Base-by-base conservation (phyloP, 2,329 filamentous ascomycete genomes). In the Clonostachys rosea region DNA sequence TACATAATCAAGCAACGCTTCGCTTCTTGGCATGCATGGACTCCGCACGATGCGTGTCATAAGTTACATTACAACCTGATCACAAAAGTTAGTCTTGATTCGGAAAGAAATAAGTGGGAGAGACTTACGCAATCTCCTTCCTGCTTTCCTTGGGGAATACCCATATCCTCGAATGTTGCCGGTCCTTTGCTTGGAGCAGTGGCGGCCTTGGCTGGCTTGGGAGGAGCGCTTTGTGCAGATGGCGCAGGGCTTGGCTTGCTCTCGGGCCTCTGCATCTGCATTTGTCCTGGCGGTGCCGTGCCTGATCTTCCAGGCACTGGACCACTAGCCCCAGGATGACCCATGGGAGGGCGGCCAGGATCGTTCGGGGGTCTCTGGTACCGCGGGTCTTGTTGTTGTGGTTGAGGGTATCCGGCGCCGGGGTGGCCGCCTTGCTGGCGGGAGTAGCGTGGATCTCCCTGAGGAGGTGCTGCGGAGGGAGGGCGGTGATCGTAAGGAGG, bases 81-180 rank as follows among this genome's bases (percentile, higher is more conserved):
- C 9, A 12, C n/a, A 11, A 16, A 9, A 34, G 37, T 46, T 46
- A 46, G 44, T 35, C 13, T 33, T 10, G 11, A 42, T 24, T 20
- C 9, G 24, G 24, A 10, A 24, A 40, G 35, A 40, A 24, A 2
- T n/a, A 20, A 30, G 43, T 14, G 18, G 34, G 34, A 35, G 11
- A 43, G 12, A 77, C 79, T 78, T 82, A 96, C 91, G 74, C 92
- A 99, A 68, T 97, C 91, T 55, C 81, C 81, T n/a, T 96, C 89
- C 51, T 85, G 79, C 67, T 94, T 91, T 43, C 78, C 84, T 58
- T 84, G 79, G 7, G 91, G 89, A 57, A 99, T 92, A 37, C 94
- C 94, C 94, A 99, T 99, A 63, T 95, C 91, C 63, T 96, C 92
- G 65, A 99, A 99, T 0, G 94, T 97, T 58, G 94, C 89, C 1